These are phyloP conservation scores for Patellaria atrata DNA, from an alignment of 495 filamentous ascomycete species.

Conservation along the genomic window DNA sequence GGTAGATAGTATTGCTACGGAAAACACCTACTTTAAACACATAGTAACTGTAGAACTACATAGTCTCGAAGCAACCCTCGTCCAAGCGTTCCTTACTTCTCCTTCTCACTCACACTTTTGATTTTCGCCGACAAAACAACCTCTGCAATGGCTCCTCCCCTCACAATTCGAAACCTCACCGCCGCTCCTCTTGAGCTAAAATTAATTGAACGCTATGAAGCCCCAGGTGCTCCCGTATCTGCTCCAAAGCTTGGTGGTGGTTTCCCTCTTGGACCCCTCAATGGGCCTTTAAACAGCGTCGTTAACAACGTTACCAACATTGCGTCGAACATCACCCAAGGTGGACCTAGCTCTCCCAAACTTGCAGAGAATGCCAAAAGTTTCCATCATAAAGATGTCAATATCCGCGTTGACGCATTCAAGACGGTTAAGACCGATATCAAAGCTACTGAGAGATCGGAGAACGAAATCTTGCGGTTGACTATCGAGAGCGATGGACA, in stretches of 20 bases:
- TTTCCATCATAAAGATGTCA: conserved; percentile 41
- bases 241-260: too few relatives aligned
- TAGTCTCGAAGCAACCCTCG: too few relatives aligned
- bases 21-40: too few relatives aligned
- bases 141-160: conserved; percentile 12
- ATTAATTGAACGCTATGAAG: conserved; percentile 55
- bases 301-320: conserved; percentile 8
- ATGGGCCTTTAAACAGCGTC: conserved; percentile 28
- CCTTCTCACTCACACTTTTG: too few relatives aligned
- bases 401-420: conserved; percentile 45
- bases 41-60: too few relatives aligned
- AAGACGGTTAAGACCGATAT: conserved; percentile 40
- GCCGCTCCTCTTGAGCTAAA: conserved; percentile 56
- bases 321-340: conserved; percentile 23
- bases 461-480: conserved; percentile 44
- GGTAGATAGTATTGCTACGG: too few relatives aligned
- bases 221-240: too few relatives aligned
- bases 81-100: too few relatives aligned
- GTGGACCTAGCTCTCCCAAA: conserved; percentile 23
- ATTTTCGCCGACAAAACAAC: too few relatives aligned
- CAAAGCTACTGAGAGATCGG: conserved; percentile 29
- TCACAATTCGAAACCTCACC: conserved; percentile 84
- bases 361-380: conserved; percentile 38
- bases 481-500: conserved; percentile 48
- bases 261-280: conserved; percentile 16